Conservation (phyloP, 2,329 filamentous ascomycete genomes). For the Gaeumannomyces tritici region DNA sequence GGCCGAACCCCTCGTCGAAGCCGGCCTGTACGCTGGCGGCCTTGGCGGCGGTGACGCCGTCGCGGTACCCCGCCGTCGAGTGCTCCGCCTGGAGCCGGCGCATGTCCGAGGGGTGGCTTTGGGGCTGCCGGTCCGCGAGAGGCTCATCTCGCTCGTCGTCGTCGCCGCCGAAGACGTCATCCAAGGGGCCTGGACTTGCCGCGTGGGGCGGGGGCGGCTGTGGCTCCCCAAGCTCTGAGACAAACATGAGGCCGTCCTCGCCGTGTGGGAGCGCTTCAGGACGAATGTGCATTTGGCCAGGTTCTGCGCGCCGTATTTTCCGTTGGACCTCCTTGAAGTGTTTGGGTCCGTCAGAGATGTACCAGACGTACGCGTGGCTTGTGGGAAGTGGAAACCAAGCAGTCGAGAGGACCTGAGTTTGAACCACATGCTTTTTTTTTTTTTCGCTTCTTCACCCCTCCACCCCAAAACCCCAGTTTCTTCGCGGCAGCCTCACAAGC, state of each 20-base stretch:
- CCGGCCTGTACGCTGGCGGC: constrained; percentile 68
- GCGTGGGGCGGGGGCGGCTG: neutral
- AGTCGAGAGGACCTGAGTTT: no score
- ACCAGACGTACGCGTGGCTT: no score
- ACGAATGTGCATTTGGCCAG: constrained; percentile 10
- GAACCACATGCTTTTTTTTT: no score
- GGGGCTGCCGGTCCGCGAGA: neutral
- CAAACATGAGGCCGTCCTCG: constrained; percentile 7
- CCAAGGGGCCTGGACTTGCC: constrained; percentile 7
- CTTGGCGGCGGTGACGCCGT: constrained; percentile 73
- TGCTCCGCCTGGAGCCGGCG: constrained; percentile 67
- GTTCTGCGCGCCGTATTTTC: no score
- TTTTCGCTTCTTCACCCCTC: no score
- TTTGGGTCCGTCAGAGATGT: no score
- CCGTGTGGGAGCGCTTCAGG: constrained; percentile 7
- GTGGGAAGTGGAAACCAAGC: no score
- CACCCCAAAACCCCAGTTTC: no score
- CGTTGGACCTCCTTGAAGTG: no score
- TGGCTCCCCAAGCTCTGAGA: neutral
- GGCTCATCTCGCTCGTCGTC: neutral
- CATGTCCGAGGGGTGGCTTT: constrained; percentile 53
- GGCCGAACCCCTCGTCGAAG: constrained; percentile 82
- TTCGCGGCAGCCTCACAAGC: no score
- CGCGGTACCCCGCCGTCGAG: constrained; percentile 74
- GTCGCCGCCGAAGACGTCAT: constrained; percentile 12